Evolutionary conservation across 306 rosid genomes (phyloP).

Genomic region (Dryas drummondii): DNA sequence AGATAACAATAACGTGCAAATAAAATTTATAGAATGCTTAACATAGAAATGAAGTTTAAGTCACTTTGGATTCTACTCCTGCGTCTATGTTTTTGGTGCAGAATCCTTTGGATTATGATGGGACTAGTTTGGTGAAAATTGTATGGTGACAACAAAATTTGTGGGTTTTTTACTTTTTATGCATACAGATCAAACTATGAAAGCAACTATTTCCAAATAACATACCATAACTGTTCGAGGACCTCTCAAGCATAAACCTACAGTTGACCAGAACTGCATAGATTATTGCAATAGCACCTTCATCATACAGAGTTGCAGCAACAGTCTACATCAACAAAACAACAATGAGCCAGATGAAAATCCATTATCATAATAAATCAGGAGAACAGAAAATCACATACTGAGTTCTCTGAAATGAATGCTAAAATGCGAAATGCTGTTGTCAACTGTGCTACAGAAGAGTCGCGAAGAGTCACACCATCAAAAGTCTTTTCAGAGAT

Average conservation of each 20-base stretch:
- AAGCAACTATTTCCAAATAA: constrained; percentile 16
- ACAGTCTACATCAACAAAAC: constrained; percentile 56
- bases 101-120: background rate
- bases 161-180: background rate
- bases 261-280: constrained; percentile 85
- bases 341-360: constrained; percentile 30
- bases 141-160: background rate
- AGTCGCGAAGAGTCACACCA: constrained; percentile 84
- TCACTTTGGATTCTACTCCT: too few relatives aligned
- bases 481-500: constrained; percentile 91
- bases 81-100: too few relatives aligned
- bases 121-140: background rate
- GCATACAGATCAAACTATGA: background rate
- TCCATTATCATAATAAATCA: constrained; percentile 12
- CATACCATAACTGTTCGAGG: constrained; percentile 85
- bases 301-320: constrained; percentile 82
- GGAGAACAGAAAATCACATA: constrained; percentile 38
- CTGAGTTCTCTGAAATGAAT: constrained; percentile 90
- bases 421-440: constrained; percentile 92
- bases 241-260: constrained; percentile 91
- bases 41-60: too few relatives aligned
- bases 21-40: too few relatives aligned
- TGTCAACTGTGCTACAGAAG: constrained; percentile 89
- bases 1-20: too few relatives aligned
- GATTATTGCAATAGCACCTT: constrained; percentile 79